phyloP scores from a whole-genome alignment of 345 rosid species.

The Pugionium dolabratum region DNA sequence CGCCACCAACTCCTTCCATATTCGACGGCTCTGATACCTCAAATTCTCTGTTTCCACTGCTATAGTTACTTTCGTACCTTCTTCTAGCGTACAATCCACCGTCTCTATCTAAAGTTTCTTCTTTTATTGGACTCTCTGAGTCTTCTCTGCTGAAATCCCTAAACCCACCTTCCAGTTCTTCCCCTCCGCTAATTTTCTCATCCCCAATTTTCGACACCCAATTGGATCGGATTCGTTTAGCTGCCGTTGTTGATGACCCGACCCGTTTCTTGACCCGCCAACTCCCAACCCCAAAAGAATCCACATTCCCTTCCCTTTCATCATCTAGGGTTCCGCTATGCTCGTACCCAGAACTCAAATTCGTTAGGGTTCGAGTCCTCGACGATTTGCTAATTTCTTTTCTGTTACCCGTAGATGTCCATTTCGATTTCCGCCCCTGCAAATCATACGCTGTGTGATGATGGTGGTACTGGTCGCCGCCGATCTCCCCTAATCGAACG shows the following conservation, averaged over 20 bases:
- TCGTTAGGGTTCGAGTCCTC: conserved; percentile 64
- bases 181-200: conserved; percentile 55
- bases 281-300: conserved; percentile 66
- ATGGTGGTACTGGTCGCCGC: conserved; percentile 56
- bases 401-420: conserved; percentile 33
- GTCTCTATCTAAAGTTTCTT: conserved; percentile 49
- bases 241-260: conserved; percentile 27
- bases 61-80: conserved; percentile 23
- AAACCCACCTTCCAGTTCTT: conserved; percentile 55
- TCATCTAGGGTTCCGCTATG: conserved; percentile 56
- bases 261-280: conserved; percentile 60
- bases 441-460: conserved; percentile 46
- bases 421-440: conserved; percentile 43
- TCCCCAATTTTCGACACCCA: conserved; percentile 46
- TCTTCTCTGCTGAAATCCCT: conserved; percentile 61
- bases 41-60: conserved; percentile 32
- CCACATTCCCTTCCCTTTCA: conserved; percentile 43
- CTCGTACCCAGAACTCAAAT: conserved; percentile 50
- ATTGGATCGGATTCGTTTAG: conserved; percentile 59
- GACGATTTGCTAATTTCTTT: conserved; percentile 44
- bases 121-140: conserved; percentile 69
- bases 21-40: conserved; percentile 28
- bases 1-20: conserved; percentile 40
- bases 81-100: conserved; percentile 32
- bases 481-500: conserved; percentile 89